phyloP scores from a whole-genome alignment of 2,329 filamentous ascomycete genomes.

The Neonectria ditissima region DNA sequence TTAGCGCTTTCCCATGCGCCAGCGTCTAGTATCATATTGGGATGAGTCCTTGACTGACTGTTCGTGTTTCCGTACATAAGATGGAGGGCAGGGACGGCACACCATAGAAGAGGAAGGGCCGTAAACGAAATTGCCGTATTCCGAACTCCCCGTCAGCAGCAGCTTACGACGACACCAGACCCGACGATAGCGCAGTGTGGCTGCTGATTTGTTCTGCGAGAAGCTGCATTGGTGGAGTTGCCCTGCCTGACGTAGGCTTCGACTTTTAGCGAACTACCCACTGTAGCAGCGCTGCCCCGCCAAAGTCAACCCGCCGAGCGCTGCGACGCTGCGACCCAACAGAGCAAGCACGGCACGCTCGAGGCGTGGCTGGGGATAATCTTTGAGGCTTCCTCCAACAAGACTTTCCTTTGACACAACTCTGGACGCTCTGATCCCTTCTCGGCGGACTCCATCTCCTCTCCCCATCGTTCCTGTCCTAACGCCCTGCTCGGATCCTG shows the following conservation, averaged over 20 bases:
- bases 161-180: neutral
- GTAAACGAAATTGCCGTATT: constrained; percentile 3
- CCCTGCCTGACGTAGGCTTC: constrained; percentile 1
- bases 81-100: constrained; percentile 5
- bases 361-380: constrained; percentile 22
- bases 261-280: neutral
- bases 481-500: constrained; percentile 22
- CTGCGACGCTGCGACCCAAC: constrained; percentile 11
- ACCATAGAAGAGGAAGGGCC: neutral
- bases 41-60: neutral
- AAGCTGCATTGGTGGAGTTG: constrained; percentile 11
- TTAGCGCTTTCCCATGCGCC: constrained; percentile 38
- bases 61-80: constrained; percentile 19
- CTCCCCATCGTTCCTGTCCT: constrained; percentile 2
- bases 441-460: constrained; percentile 7
- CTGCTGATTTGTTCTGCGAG: neutral
- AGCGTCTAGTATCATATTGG: constrained; percentile 15
- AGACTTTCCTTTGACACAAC: constrained; percentile 32
- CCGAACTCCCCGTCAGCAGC: neutral
- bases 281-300: constrained; percentile 40
- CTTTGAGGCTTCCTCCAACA: constrained; percentile 25
- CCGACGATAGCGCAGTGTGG: neutral
- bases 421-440: neutral
- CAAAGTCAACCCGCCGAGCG: constrained; percentile 23
- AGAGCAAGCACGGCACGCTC: constrained; percentile 9